Percentiles rank a stretch among this genome's conserved stretches.
Evolutionary conservation across 2,329 filamentous ascomycete genomes (phyloP).

Genomic region (Cytospora piceae): DNA sequence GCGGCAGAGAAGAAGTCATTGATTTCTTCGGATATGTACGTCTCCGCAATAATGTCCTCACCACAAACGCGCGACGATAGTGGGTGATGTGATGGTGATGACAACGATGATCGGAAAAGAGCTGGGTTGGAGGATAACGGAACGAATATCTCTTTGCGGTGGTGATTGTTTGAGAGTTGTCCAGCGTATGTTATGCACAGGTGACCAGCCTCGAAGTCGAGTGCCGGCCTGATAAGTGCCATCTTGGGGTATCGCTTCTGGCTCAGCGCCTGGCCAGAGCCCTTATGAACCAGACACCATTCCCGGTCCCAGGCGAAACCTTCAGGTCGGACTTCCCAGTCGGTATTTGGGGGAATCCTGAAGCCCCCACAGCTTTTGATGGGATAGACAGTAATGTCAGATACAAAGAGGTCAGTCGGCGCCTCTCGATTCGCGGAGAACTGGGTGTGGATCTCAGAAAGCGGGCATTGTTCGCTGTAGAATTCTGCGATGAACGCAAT

Average conservation of each 20-base stretch:
- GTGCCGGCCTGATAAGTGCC: conserved; percentile 75
- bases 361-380: conserved; percentile 94
- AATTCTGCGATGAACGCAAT: conserved; percentile 74
- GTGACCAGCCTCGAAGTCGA: conserved; percentile 71
- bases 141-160: conserved; percentile 48
- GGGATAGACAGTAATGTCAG: conserved; percentile 76
- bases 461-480: conserved; percentile 45
- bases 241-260: conserved; percentile 89
- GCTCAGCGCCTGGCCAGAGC: conserved; percentile 80
- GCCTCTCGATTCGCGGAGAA: background rate
- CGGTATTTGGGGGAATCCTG: conserved; percentile 61
- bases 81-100: conserved; percentile 44
- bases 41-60: conserved; percentile 71
- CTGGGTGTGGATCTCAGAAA: background rate
- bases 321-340: conserved; percentile 80
- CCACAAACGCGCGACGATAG: conserved; percentile 77
- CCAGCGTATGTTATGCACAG: conserved; percentile 63
- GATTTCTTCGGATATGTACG: conserved; percentile 68
- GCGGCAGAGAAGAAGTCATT: conserved; percentile 77
- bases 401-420: conserved; percentile 52
- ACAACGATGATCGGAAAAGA: conserved; percentile 49
- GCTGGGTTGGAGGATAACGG: conserved; percentile 71
- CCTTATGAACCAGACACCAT: conserved; percentile 91
- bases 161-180: conserved; percentile 19
- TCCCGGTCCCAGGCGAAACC: conserved; percentile 94